Base-by-base conservation (phyloP, 1,284 basidiomycete genomes). In the Papiliotrema fonsecae region DNA sequence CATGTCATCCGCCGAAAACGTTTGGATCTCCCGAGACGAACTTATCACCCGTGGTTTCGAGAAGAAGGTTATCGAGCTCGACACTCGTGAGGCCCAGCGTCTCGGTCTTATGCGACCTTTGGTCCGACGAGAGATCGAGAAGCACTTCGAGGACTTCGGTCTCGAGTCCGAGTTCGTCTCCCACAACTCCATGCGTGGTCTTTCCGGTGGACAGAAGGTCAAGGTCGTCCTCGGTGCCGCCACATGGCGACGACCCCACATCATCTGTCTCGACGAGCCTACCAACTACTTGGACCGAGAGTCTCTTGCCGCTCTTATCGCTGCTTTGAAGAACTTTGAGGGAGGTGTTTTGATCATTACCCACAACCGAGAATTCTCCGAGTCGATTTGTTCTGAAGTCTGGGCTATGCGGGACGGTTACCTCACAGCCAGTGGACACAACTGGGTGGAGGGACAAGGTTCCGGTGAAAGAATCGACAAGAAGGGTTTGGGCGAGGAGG, bases 121-220 rank as follows among this genome's bases (percentile, higher is more conserved):
- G 57, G 92, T 97, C 73, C 88, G 92, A 79, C 86, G 89, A 65
- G 92, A 97, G 79, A 94, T 97, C 62, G 92, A 97, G 83, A 87
- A 89, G 78, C 92, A 97, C 82, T 91, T 96, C 61, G 88, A 86
- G 56, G 91, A 96, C 81, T 75, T 75, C 55, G 68, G 61, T 78
- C 87, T 97, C 68, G 92, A 97, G 78, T 79, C 92, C 56, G 91
- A 94, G 79, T 96, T 96, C 75, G 89, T 93, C 61, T 88, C 88
- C 31, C 92, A 97, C 82, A 93, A 93, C 82, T 85, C 84, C 62
- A 94, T 93, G 90, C 82, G 90, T 56, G 93, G 93, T 84, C 85
- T 97, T 45, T 96, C 91, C 53, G 96, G 96, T 77, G 96, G 96
- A 75, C 96, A 99, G 78, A 98, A 98, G 81, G 93, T 97, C 74